phyloP scores from a whole-genome alignment of 2,329 filamentous ascomycete species.

The Fusarium phyllophilum region DNA sequence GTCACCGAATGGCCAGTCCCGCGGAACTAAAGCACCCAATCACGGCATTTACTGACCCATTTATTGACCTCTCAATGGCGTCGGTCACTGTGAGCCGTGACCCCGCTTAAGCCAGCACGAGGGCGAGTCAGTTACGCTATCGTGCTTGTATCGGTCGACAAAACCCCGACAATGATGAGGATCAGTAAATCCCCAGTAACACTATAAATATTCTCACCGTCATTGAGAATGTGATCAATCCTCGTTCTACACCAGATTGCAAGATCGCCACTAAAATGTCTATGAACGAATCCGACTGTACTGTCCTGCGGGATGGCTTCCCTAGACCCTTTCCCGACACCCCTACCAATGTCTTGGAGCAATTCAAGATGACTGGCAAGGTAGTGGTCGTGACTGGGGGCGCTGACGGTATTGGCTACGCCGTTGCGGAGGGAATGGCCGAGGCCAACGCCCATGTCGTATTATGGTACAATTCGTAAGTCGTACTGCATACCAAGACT shows the following conservation, averaged over 20 bases:
- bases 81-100: neutral
- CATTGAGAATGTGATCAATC: neutral
- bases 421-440: constrained; percentile 57
- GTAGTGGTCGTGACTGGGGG: constrained; percentile 56
- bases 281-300: neutral
- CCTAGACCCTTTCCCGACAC: constrained; percentile 38
- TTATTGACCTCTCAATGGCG: neutral
- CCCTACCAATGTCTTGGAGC: constrained; percentile 49
- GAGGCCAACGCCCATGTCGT: constrained; percentile 56
- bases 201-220: neutral
- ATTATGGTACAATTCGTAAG: constrained; percentile 38
- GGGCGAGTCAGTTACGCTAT: neutral
- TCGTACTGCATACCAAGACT: neutral
- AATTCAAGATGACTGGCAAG: constrained; percentile 51
- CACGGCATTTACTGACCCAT: neutral
- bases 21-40: neutral
- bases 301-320: neutral
- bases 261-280: neutral
- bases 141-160: neutral
- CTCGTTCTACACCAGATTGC: neutral
- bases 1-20: too few relatives aligned
- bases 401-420: constrained; percentile 56
- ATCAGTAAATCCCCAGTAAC: neutral
- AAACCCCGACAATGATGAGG: neutral
- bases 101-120: neutral